These are phyloP conservation scores for Chlorella sp. DNA, from an alignment of 139 green algal species.

Conservation along the genomic window DNA sequence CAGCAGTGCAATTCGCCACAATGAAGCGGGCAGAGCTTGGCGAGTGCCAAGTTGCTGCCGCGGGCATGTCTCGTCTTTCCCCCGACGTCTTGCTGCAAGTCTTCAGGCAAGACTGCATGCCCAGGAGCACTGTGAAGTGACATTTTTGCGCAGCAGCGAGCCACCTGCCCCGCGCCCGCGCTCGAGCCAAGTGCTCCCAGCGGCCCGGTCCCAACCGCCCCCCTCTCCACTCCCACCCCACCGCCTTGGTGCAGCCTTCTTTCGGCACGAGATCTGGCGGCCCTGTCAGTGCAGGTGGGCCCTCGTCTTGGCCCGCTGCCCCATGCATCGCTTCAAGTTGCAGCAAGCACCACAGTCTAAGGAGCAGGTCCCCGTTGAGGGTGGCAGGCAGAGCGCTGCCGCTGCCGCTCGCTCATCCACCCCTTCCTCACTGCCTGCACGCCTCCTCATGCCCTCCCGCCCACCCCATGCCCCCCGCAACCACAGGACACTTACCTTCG, in stretches of 20 bases:
- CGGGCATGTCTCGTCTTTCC: neutral
- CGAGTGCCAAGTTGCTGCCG: no score
- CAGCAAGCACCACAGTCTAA: neutral
- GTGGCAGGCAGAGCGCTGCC: neutral
- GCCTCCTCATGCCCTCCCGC: neutral
- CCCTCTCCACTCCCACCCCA: neutral
- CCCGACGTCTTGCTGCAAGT: neutral
- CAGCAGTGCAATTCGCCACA: no score
- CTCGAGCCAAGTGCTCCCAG: no score
- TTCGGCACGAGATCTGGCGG: neutral
- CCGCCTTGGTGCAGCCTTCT: conserved; percentile 4
- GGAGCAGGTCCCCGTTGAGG: neutral
- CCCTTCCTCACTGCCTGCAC: neutral
- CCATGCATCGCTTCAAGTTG: no score
- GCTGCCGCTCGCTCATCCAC: neutral
- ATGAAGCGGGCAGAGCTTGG: no score
- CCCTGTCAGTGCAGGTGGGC: conserved; percentile 18
- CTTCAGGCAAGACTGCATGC: neutral
- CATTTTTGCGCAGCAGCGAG: neutral
- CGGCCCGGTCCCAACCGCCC: neutral
- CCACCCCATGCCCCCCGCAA: no score
- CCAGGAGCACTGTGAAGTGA: neutral
- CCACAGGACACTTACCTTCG: conserved; percentile 24
- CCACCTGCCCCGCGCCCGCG: neutral
- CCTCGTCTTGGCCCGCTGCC: no score